phyloP scores from a whole-genome alignment of 108 stramenopile species.

The Skeletonema marinoi region DNA sequence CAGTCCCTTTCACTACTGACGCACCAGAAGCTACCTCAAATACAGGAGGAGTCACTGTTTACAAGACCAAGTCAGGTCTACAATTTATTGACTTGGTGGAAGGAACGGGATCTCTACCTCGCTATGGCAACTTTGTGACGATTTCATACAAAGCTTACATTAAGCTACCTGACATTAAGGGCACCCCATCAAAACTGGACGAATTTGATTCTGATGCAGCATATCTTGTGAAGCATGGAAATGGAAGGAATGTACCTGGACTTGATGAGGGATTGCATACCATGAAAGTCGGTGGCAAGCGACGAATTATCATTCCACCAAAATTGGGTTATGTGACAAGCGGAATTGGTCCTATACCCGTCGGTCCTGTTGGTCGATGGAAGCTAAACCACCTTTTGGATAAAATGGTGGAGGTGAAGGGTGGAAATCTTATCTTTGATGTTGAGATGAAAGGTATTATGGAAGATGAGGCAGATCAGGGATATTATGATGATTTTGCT shows the following conservation, averaged over 20 bases:
- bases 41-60: slow-evolving; percentile 54
- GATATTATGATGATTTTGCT: slow-evolving; percentile 80
- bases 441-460: slow-evolving; percentile 62
- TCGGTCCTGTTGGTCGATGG: slow-evolving; percentile 62
- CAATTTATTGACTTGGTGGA: slow-evolving; percentile 74
- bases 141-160: slow-evolving; percentile 81
- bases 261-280: slow-evolving; percentile 87
- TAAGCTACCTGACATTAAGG: slow-evolving; percentile 72
- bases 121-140: slow-evolving; percentile 76
- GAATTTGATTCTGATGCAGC: slow-evolving; percentile 65
- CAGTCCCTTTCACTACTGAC: slow-evolving; percentile 32
- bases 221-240: slow-evolving; percentile 87
- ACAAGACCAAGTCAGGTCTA: slow-evolving; percentile 78
- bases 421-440: slow-evolving; percentile 80
- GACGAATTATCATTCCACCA: slow-evolving; percentile 82
- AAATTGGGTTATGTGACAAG: slow-evolving; percentile 75
- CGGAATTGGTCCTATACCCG: slow-evolving; percentile 79
- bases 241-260: slow-evolving; percentile 77
- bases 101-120: slow-evolving; percentile 53
- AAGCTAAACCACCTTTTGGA: slow-evolving; percentile 69
- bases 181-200: slow-evolving; percentile 29
- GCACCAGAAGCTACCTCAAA: slow-evolving; percentile 16
- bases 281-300: slow-evolving; percentile 75
- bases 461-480: slow-evolving; percentile 90
- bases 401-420: slow-evolving; percentile 70